These are phyloP conservation scores for Eremothecium cymbalariae DNA, from an alignment of 1,139 yeast species.

Conservation along the genomic window DNA sequence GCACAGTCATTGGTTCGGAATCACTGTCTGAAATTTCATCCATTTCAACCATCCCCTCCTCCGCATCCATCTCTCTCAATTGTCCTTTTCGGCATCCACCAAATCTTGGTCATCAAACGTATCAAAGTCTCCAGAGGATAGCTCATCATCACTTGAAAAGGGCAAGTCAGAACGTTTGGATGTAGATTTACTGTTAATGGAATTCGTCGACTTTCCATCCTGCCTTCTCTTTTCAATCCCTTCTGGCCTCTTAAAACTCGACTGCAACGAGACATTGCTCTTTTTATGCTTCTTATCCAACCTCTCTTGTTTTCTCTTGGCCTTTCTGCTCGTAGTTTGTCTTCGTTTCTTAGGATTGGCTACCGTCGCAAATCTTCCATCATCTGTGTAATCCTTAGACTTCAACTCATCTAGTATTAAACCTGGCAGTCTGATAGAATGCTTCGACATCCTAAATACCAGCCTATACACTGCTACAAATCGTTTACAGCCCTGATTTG, in stretches of 20 bases:
- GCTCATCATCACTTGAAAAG: slow-evolving; percentile 39
- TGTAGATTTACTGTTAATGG: slow-evolving; percentile 6
- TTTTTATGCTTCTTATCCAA: slow-evolving; percentile 22
- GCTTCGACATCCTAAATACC: slow-evolving; percentile 22
- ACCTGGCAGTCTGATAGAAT: slow-evolving; percentile 60
- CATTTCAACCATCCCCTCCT: slow-evolving; percentile 30
- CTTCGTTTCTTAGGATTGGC: slow-evolving; percentile 17
- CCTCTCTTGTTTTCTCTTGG: slow-evolving; percentile 29
- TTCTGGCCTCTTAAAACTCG: background rate
- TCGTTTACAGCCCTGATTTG: no score
- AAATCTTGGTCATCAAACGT: slow-evolving; percentile 35
- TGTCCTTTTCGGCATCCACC: slow-evolving; percentile 39
- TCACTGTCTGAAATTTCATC: slow-evolving; percentile 15
- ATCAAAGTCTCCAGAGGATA: slow-evolving; percentile 42
- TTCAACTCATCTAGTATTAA: slow-evolving; percentile 56
- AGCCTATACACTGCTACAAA: no score
- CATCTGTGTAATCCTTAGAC: slow-evolving; percentile 36
- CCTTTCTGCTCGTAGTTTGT: slow-evolving; percentile 25
- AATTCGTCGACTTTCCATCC: slow-evolving; percentile 5
- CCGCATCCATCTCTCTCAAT: slow-evolving; percentile 33
- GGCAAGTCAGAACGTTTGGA: slow-evolving; percentile 17
- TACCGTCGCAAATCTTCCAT: slow-evolving; percentile 20
- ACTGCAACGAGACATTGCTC: background rate
- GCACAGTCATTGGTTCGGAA: slow-evolving; percentile 16
- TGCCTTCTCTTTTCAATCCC: slow-evolving; percentile 2